phyloP scores from a whole-genome alignment of 2,329 filamentous ascomycete genomes.

The Aspergillus pseudoviridinutans region DNA sequence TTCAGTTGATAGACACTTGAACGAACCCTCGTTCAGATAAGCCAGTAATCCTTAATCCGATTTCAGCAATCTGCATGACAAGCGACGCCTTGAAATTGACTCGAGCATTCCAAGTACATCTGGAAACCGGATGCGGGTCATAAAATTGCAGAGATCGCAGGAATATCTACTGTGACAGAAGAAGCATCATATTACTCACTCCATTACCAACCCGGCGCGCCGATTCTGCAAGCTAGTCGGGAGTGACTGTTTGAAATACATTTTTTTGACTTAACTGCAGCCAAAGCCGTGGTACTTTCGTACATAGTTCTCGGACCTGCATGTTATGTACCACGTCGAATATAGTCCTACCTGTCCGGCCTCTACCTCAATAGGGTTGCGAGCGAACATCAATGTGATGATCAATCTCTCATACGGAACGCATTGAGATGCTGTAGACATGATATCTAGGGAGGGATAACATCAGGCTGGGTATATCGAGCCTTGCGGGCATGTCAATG shows the following conservation, averaged over 20 bases:
- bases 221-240: neutral
- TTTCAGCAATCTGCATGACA: neutral
- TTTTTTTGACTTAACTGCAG: neutral
- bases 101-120: neutral
- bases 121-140: neutral
- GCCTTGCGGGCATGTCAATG: too few relatives aligned
- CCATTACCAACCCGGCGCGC: neutral
- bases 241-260: neutral
- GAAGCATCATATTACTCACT: neutral
- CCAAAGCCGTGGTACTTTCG: neutral
- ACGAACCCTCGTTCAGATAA: neutral
- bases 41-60: neutral
- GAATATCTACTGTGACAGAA: neutral
- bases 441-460: too few relatives aligned
- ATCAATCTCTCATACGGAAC: too few relatives aligned
- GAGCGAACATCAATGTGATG: too few relatives aligned
- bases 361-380: too few relatives aligned
- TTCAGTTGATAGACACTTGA: too few relatives aligned
- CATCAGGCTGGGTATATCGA: too few relatives aligned
- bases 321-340: neutral
- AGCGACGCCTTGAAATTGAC: neutral
- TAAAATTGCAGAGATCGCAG: neutral
- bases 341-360: too few relatives aligned
- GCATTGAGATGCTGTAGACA: too few relatives aligned
- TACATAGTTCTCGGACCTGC: neutral